Base-by-base conservation (phyloP, 1,139 yeast species). In the Meyerozyma athensensis region DNA sequence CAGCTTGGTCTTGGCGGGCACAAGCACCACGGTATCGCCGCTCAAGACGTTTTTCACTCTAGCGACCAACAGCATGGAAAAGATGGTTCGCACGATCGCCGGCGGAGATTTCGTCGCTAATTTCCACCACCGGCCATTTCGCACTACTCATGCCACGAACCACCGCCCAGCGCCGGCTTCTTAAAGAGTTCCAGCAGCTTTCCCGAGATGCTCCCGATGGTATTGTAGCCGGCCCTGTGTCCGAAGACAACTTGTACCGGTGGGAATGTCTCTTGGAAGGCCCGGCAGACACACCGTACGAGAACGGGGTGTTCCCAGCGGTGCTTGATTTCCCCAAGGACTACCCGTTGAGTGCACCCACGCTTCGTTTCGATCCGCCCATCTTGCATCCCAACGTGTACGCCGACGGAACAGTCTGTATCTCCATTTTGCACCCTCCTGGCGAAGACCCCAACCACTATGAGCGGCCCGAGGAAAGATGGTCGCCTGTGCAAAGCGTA, bases 401-500 rank as follows among this genome's bases (percentile, higher is more conserved):
- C 58, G 79, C 86, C 39, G 95, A 90, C 58, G 98, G 98, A 2
- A 87, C 86, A 19, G 98, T 92, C 6, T 92, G 98, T 61, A 92
- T 92, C 39, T 87, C 96, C 18, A 92, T 92, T 43, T 69, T 92
- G 46, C 98, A 92, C 57, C 80, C 96, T 2, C 96, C 97, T 0
- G 98, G 98, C 9, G 96, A 90, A 52, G 98, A 92, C 59, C 97
- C 98, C 19, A 80, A 89, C 59, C 90, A 84, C 72, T 92, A 92
- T 61, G 98, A 92, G 59, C 63, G 86, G 23, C 96, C 97, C 0
- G 94, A 90, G 47, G 98, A 92, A 61, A 72, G 98, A 46, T 92
- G 98, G 98, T 85, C 95, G 6, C 98, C 98, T 0, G 92, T 92
- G 33, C 98, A 92, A 59, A 86, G 96, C 54, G 90, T 92, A 19